A percentile compares a stretch with the other conserved stretches of the same genome.
These are phyloP conservation scores for Solanum ossicruentum DNA, from an alignment of 257 asterid species.

Conservation along the genomic window DNA sequence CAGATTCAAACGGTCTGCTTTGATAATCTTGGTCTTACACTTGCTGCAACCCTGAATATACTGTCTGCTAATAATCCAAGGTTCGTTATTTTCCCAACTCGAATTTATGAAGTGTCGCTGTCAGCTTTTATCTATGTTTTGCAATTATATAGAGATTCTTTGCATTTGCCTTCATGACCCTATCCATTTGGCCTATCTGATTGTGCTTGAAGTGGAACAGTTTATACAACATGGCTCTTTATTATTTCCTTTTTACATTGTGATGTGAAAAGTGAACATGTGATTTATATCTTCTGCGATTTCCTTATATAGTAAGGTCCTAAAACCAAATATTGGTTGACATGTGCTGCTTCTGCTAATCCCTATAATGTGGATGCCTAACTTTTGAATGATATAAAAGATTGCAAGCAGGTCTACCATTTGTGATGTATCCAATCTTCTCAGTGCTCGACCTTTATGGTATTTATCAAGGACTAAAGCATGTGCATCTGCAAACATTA, in stretches of 20 bases:
- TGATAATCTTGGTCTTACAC: constrained; percentile 79
- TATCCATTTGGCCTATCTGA: not conserved
- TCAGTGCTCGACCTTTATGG: constrained; percentile 70
- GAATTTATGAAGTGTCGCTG: not conserved
- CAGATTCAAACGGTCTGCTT: constrained; percentile 98
- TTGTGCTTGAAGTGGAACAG: not conserved
- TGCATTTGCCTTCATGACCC: not conserved
- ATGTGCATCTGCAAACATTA: constrained; percentile 89
- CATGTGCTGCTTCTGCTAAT: not conserved
- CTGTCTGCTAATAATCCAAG: constrained; percentile 52
- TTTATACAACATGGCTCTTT: not conserved
- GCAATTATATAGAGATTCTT: not conserved
- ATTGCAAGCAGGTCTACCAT: constrained; percentile 70
- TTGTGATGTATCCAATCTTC: constrained; percentile 70
- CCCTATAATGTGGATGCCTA: constrained; percentile 9
- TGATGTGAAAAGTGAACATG: not conserved
- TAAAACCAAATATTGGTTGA: not conserved
- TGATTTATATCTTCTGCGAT: not conserved
- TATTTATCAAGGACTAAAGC: constrained; percentile 83
- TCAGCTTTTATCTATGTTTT: not conserved
- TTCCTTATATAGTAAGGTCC: not conserved
- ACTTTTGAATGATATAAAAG: constrained; percentile 27
- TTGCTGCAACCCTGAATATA: constrained; percentile 73
- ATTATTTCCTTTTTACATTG: not conserved
- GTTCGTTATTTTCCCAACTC: constrained; percentile 15